A percentile compares a stretch with the other conserved stretches of the same genome.
Conservation (phyloP, 208 protist genomes). For the Polymyxa betae region DNA sequence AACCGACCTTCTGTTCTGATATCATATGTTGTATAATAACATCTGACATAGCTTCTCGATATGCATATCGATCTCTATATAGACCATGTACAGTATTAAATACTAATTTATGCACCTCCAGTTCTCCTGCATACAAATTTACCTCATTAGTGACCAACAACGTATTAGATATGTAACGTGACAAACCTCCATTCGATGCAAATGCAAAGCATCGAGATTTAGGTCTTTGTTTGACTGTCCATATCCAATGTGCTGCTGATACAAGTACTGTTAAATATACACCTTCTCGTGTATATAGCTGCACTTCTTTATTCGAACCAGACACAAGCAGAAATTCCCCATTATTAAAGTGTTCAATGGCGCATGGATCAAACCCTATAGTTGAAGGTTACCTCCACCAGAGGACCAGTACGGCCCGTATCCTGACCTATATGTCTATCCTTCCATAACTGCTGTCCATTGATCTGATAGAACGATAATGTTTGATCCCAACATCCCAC, state of each 20-base stretch:
- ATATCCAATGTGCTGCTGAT: conserved; percentile 66
- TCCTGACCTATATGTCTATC: conserved; percentile 7
- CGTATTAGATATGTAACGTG: neutral
- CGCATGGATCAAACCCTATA: conserved; percentile 89
- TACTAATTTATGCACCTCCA: conserved; percentile 69
- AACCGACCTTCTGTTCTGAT: conserved; percentile 71
- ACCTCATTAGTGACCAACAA: neutral
- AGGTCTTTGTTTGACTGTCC: conserved; percentile 71
- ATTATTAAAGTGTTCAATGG: conserved; percentile 81
- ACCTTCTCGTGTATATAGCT: conserved; percentile 85
- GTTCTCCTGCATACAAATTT: neutral
- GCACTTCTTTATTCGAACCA: conserved; percentile 86
- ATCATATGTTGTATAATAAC: conserved; percentile 90
- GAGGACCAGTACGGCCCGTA: conserved; percentile 15
- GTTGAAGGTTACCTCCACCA: neutral
- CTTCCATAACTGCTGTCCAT: conserved; percentile 73
- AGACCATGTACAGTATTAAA: conserved; percentile 87
- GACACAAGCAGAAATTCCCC: conserved; percentile 89
- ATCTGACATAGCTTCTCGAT: conserved; percentile 90
- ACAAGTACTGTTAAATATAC: conserved; percentile 78
- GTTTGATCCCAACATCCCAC: conserved; percentile 91
- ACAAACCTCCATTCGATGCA: conserved; percentile 62
- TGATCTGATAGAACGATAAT: conserved; percentile 90
- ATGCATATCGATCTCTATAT: conserved; percentile 91
- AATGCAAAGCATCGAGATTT: conserved; percentile 78